A percentile compares a stretch with the other conserved stretches of the same genome.
Evolutionary conservation across 2,329 filamentous ascomycete genomes (phyloP).

Genomic region (Thyridium curvatum): DNA sequence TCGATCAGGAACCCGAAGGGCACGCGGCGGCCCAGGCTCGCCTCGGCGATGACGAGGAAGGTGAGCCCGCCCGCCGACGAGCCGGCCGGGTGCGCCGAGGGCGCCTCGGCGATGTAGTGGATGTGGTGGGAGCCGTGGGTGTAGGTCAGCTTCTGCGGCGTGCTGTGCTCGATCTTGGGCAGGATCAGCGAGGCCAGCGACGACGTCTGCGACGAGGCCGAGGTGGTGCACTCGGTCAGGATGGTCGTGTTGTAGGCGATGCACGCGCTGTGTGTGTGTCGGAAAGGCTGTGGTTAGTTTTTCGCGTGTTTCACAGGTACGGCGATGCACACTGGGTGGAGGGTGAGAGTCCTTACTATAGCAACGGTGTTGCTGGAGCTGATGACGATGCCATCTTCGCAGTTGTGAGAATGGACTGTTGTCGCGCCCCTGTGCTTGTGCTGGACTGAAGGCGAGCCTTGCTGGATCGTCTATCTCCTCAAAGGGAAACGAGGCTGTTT

Average conservation of each 20-base stretch:
- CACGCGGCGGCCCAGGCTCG: conserved; percentile 75
- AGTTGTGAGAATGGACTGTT: not conserved
- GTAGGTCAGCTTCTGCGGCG: conserved; percentile 85
- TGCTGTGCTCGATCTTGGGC: conserved; percentile 81
- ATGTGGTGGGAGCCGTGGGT: conserved; percentile 89
- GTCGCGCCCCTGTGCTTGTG: no score
- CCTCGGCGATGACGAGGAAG: conserved; percentile 83
- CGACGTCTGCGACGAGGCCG: conserved; percentile 74
- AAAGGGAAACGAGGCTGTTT: no score
- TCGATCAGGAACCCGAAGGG: conserved; percentile 90
- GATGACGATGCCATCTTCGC: conserved; percentile 65
- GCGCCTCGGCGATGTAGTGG: conserved; percentile 87
- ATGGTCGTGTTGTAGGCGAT: conserved; percentile 93
- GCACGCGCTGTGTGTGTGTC: conserved; percentile 64
- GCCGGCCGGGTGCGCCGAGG: conserved; percentile 51
- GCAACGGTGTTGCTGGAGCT: conserved; percentile 58
- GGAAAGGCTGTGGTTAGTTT: conserved; percentile 67
- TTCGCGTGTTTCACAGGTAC: conserved; percentile 84
- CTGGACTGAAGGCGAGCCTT: no score
- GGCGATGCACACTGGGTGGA: conserved; percentile 84
- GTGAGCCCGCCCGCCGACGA: conserved; percentile 74
- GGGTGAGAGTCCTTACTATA: conserved; percentile 60
- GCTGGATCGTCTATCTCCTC: no score
- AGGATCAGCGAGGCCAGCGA: conserved; percentile 90
- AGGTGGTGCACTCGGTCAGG: conserved; percentile 85